Evolutionary conservation across 2,329 filamentous ascomycete genomes (phyloP).

Genomic region (Coniochaeta ligniaria): DNA sequence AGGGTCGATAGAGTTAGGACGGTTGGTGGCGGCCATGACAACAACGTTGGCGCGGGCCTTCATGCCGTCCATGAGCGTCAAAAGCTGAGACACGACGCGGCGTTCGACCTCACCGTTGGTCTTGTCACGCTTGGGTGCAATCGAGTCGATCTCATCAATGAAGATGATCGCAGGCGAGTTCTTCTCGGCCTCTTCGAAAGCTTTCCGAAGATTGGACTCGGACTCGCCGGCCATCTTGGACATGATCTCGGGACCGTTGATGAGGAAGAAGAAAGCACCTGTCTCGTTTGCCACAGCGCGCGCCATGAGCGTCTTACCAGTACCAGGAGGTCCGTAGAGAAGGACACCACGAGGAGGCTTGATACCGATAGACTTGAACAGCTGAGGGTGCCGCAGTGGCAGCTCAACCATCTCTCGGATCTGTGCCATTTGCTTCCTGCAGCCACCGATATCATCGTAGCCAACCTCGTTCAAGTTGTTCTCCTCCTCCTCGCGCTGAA

Average conservation of each 20-base stretch:
- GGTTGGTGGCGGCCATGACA: conserved; percentile 98
- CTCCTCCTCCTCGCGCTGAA: conserved; percentile 98
- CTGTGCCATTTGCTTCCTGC: conserved; percentile 99
- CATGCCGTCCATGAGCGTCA: conserved; percentile 99
- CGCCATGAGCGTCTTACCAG: conserved; percentile 98
- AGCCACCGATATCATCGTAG: conserved; percentile 98
- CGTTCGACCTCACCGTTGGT: conserved; percentile 98
- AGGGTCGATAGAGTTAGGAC: conserved; percentile 97
- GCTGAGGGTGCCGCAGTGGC: conserved; percentile 90
- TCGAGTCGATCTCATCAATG: conserved; percentile 99
- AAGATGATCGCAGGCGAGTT: conserved; percentile 99
- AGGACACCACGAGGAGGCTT: conserved; percentile 98
- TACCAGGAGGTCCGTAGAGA: conserved; percentile 94
- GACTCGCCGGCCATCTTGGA: conserved; percentile 99
- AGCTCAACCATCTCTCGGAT: conserved; percentile 98
- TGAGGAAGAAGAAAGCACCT: conserved; percentile 97
- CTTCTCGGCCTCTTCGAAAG: conserved; percentile 99
- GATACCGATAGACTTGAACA: conserved; percentile 99
- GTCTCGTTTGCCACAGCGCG: conserved; percentile 98
- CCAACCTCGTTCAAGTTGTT: conserved; percentile 98
- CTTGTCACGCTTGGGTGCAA: conserved; percentile 99
- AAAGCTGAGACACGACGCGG: conserved; percentile 92
- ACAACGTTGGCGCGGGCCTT: conserved; percentile 98
- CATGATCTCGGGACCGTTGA: conserved; percentile 99
- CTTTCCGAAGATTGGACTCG: conserved; percentile 94